phyloP scores from a whole-genome alignment of 192 early-diverging fungal genomes.

The Podila horticola region DNA sequence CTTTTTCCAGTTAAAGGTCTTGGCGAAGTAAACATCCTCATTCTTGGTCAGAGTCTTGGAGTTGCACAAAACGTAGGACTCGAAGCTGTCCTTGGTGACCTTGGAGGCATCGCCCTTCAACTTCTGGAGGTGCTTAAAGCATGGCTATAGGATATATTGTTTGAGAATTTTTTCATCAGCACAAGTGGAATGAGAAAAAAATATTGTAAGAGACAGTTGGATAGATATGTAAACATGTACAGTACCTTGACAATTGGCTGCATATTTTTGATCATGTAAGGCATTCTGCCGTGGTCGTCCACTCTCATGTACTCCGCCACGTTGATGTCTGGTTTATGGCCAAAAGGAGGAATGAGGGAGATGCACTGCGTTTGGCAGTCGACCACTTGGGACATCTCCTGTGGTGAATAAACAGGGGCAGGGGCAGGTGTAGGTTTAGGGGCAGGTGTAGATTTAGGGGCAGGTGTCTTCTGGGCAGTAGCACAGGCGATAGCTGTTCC shows the following conservation, averaged over 20 bases:
- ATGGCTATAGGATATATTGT: constrained; percentile 24
- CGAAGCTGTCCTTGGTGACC: constrained; percentile 24
- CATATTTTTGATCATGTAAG: constrained; percentile 37
- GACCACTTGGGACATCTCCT: constrained; percentile 33
- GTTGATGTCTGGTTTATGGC: constrained; percentile 13
- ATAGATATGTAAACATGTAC: not conserved
- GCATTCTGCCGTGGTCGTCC: constrained; percentile 26
- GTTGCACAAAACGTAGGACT: constrained; percentile 40
- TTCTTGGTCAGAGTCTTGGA: constrained; percentile 43
- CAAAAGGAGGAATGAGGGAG: constrained; percentile 11
- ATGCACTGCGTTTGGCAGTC: constrained; percentile 48
- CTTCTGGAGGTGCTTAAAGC: constrained; percentile 7
- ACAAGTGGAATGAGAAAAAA: constrained; percentile 3
- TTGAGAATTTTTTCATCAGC: constrained; percentile 13
- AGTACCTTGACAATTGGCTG: constrained; percentile 25
- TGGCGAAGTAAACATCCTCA: constrained; percentile 24
- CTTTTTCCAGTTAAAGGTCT: constrained; percentile 42
- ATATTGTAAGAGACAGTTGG: not conserved
- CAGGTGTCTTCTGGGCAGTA: constrained; percentile 12
- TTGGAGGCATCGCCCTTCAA: constrained; percentile 30
- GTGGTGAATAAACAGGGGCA: too few relatives aligned
- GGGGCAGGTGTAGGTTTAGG: too few relatives aligned
- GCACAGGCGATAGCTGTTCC: constrained; percentile 25
- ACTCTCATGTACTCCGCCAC: constrained; percentile 16
- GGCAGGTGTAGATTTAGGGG: constrained; percentile 2